Conservation (phyloP, 371 early-diverging fungal genomes). For the Nematocida ausubeli region DNA sequence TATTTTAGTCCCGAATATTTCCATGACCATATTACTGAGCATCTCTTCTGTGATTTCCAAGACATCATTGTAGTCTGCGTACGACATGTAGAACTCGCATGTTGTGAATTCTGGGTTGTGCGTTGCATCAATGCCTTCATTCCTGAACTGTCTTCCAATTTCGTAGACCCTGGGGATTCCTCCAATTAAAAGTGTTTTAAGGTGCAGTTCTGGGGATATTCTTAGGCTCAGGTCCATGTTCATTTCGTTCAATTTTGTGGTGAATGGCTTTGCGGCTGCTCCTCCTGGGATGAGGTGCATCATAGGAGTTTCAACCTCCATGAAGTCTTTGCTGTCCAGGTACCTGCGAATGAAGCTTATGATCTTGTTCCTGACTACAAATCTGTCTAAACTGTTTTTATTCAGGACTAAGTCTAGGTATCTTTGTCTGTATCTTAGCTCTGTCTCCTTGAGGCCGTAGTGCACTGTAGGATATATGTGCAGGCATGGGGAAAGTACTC, state of each 20-base stretch:
- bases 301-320: slow-evolving; percentile 99
- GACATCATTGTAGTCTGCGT: slow-evolving; percentile 90
- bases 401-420: slow-evolving; percentile 98
- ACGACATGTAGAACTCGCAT: slow-evolving; percentile 98
- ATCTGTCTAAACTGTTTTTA: slow-evolving; percentile 82
- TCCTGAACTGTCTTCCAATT: slow-evolving; percentile 97
- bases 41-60: slow-evolving; percentile 89
- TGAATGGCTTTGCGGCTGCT: slow-evolving; percentile 97
- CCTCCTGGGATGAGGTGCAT: slow-evolving; percentile 98
- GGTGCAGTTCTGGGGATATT: slow-evolving; percentile 91
- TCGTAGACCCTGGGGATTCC: slow-evolving; percentile 98
- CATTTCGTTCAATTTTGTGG: slow-evolving; percentile 97
- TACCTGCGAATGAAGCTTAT: slow-evolving; percentile 86
- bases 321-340: slow-evolving; percentile 83
- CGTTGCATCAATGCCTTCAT: slow-evolving; percentile 97
- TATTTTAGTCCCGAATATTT: slow-evolving; percentile 78
- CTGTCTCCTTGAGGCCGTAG: slow-evolving; percentile 86
- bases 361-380: slow-evolving; percentile 80
- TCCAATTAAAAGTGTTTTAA: slow-evolving; percentile 95
- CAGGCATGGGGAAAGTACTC: slow-evolving; percentile 85
- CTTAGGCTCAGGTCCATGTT: slow-evolving; percentile 96
- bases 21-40: slow-evolving; percentile 81
- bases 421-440: slow-evolving; percentile 90
- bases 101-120: slow-evolving; percentile 99
- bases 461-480: slow-evolving; percentile 88